Evolutionary conservation across 441 rosid genomes (phyloP).

Genomic region (Sinapis alba): DNA sequence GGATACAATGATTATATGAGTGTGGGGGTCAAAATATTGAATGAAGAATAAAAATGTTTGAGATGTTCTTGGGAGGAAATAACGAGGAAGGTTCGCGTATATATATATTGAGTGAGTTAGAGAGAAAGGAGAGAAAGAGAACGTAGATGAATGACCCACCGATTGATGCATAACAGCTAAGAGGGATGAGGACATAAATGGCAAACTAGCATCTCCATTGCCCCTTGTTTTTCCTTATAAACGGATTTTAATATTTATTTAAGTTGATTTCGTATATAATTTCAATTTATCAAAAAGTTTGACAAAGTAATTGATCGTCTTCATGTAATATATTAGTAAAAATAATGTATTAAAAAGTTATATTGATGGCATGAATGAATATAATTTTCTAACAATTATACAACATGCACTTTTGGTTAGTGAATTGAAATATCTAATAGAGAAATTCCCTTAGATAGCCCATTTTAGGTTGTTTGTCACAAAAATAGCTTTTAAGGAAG

Average conservation of each 20-base stretch:
- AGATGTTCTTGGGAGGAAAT: conserved; percentile 39
- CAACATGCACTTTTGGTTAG: neutral
- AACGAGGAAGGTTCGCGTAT: conserved; percentile 43
- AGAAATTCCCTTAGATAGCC: too few relatives aligned
- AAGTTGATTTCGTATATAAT: neutral
- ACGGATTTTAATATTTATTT: neutral
- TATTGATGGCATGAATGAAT: neutral
- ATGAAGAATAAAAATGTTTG: conserved; percentile 22
- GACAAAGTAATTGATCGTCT: neutral
- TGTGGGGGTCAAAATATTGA: conserved; percentile 3
- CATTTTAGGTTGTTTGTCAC: too few relatives aligned
- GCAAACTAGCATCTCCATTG: conserved; percentile 29
- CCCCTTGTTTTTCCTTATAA: conserved; percentile 33
- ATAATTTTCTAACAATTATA: neutral
- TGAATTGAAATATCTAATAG: neutral
- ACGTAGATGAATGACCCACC: conserved; percentile 55
- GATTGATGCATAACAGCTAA: conserved; percentile 67
- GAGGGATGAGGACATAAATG: conserved; percentile 41
- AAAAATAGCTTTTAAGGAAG: too few relatives aligned
- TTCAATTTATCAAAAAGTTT: neutral
- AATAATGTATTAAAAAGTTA: neutral
- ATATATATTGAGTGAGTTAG: conserved; percentile 10
- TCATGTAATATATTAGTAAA: neutral
- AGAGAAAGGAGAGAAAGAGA: conserved; percentile 5
- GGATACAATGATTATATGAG: neutral